Evolutionary conservation across 805 yeast genomes (phyloP).

Genomic region (Hanseniaspora jakobsenii): DNA sequence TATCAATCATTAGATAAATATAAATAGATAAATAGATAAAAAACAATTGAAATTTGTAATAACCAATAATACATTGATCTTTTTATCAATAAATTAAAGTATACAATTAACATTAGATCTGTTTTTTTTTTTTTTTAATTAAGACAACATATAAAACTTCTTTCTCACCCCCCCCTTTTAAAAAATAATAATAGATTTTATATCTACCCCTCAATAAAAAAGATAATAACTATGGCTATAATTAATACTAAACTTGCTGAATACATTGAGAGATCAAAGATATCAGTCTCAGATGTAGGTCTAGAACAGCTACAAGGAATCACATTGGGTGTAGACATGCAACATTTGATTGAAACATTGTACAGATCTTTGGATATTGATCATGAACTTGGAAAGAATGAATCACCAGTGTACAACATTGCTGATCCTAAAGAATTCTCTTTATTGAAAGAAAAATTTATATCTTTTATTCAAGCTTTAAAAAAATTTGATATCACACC

Average conservation of each 20-base stretch:
- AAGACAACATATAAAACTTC: too few species aligned
- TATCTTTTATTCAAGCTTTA: too few species aligned
- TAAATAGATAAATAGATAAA: too few species aligned
- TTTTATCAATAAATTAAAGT: too few species aligned
- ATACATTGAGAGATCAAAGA: neutral
- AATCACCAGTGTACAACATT: too few species aligned
- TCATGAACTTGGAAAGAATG: neutral
- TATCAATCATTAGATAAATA: too few species aligned
- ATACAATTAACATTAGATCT: too few species aligned
- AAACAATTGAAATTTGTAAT: too few species aligned
- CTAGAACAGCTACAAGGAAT: neutral
- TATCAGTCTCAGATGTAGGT: neutral
- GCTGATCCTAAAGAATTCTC: neutral
- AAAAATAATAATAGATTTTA: neutral
- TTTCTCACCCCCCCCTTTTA: too few species aligned
- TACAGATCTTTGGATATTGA: neutral
- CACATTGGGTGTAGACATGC: conserved; percentile 5
- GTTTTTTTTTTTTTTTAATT: too few species aligned
- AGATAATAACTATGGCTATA: neutral
- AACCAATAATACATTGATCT: too few species aligned
- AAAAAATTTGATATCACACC: neutral
- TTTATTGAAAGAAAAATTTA: neutral
- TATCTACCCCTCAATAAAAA: neutral
- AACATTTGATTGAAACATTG: neutral
- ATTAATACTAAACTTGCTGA: conserved; percentile 4